These are phyloP conservation scores for Leccinellum luteum DNA, from an alignment of 768 basidiomycete genomes.

Conservation along the genomic window DNA sequence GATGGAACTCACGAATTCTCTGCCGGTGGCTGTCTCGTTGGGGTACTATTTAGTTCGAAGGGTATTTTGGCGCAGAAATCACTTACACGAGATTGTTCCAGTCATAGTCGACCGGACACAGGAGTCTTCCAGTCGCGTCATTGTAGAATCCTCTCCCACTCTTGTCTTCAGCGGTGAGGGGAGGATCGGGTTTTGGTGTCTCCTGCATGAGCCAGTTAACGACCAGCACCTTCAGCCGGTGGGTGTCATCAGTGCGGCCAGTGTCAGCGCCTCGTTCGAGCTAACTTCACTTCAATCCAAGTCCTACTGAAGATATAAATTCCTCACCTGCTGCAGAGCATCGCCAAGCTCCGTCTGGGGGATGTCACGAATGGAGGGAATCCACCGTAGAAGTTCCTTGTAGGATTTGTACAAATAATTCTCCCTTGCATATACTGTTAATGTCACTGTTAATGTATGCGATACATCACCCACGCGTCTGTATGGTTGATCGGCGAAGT, in stretches of 20 bases:
- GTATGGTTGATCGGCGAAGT: not conserved
- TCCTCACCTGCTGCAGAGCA: not conserved
- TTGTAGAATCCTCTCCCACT: not conserved
- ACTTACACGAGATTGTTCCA: not conserved
- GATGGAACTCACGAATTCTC: not conserved
- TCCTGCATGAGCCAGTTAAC: conserved; percentile 1
- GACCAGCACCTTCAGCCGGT: not conserved
- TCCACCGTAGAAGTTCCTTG: not conserved
- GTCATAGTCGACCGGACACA: conserved; percentile 2
- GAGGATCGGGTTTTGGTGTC: not conserved
- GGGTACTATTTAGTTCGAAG: not conserved
- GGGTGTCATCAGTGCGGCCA: not conserved
- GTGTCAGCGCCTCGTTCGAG: not conserved
- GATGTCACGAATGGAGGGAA: not conserved
- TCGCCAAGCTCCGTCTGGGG: not conserved
- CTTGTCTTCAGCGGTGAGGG: not conserved
- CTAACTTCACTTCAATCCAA: not conserved
- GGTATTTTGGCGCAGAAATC: not conserved
- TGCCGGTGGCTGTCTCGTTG: not conserved
- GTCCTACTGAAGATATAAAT: not conserved
- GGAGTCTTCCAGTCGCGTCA: not conserved
- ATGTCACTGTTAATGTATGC: no score
- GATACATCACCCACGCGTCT: not conserved
- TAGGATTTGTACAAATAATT: not conserved
- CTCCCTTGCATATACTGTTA: not conserved